Conservation (phyloP, 495 filamentous ascomycete genomes). For the Ramalina peruviana region DNA sequence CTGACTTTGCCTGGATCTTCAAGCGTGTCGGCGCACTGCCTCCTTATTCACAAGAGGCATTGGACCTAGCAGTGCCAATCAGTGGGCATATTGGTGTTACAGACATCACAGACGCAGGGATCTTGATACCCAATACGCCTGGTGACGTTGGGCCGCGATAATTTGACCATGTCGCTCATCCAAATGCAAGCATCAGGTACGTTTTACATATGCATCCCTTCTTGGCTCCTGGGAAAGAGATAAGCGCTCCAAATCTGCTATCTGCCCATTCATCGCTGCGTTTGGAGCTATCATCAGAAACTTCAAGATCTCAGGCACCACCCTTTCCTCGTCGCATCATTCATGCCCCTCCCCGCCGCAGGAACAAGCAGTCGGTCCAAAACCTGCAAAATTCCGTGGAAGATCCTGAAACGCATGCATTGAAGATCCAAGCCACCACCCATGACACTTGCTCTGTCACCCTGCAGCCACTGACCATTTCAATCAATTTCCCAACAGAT, state of each 20-base stretch:
- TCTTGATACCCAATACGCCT: neutral
- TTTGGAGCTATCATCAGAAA: neutral
- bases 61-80: too few relatives aligned
- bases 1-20: neutral
- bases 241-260: too few relatives aligned
- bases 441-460: neutral
- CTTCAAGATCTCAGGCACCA: too few relatives aligned
- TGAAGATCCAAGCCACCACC: slow-evolving; percentile 27
- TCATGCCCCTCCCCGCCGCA: neutral
- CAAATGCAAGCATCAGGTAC: slow-evolving; percentile 9
- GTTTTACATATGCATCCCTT: neutral
- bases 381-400: neutral
- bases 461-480: slow-evolving; percentile 2
- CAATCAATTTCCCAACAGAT: slow-evolving; percentile 1
- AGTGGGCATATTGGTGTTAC: too few relatives aligned
- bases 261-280: neutral
- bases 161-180: slow-evolving; percentile 4
- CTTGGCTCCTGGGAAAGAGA: neutral
- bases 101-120: too few relatives aligned
- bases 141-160: neutral
- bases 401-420: slow-evolving; percentile 25
- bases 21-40: neutral
- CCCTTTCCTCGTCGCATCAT: too few relatives aligned
- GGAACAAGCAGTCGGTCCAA: neutral
- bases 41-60: too few relatives aligned